A percentile compares a stretch with the other conserved stretches of the same genome.
Conservation (phyloP, 257 asterid species). For the Penstemon davidsonii region DNA sequence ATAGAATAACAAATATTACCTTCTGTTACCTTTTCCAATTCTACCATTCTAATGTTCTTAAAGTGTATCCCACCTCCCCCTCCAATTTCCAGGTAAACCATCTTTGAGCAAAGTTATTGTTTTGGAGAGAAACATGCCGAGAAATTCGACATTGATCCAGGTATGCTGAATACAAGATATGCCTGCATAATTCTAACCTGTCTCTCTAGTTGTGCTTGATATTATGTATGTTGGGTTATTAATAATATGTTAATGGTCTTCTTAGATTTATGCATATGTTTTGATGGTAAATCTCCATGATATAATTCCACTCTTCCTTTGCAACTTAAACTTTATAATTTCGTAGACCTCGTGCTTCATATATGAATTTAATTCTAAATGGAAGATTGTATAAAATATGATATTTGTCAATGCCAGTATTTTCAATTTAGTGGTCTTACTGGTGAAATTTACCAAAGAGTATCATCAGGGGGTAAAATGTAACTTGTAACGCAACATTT, state of each 20-base stretch:
- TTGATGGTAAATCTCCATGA: constrained; percentile 2
- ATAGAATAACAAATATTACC: too few species aligned
- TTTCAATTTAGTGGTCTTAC: neutral
- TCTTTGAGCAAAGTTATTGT: constrained; percentile 74
- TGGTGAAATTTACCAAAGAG: neutral
- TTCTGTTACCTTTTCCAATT: constrained; percentile 24
- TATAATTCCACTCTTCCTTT: neutral
- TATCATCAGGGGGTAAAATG: neutral
- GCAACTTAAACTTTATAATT: neutral
- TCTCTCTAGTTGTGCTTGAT: constrained; percentile 6
- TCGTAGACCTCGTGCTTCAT: too few species aligned
- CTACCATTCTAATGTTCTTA: constrained; percentile 5
- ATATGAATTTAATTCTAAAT: neutral
- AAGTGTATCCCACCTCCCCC: constrained; percentile 5
- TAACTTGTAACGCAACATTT: neutral
- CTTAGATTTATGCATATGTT: neutral
- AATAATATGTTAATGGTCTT: neutral
- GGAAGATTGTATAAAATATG: neutral
- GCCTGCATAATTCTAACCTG: neutral
- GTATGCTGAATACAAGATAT: constrained; percentile 38
- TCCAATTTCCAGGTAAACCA: constrained; percentile 71
- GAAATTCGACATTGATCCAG: constrained; percentile 77
- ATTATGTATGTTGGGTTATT: neutral
- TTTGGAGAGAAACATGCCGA: constrained; percentile 66
- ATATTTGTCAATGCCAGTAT: neutral